Base-by-base conservation (phyloP, 306 rosid species). In the Inga oerstediana region DNA sequence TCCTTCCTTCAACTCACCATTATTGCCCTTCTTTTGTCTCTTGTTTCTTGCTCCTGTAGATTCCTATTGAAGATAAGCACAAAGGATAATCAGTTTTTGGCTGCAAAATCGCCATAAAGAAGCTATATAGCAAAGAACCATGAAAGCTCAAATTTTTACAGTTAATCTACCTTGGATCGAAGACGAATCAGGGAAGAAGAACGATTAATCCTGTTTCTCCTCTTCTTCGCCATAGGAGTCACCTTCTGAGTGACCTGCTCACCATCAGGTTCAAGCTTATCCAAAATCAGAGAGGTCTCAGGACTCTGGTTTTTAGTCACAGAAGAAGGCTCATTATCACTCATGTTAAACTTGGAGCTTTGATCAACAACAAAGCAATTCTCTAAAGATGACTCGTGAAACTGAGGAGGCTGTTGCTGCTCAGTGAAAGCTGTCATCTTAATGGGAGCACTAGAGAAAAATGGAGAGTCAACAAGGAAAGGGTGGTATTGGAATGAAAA, bases 201-300 rank as follows among this genome's bases (percentile, higher is more conserved):
- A 17, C 79, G 73, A 16, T 81, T 39, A 39, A 6, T 86, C 72
- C 85, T 87, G 75, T 30, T 20, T 72, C 84, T 90, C 79, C 82
- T 92, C 82, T 79, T 92, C 85, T 90, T 91, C 51, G 80, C 89
- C 84, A 52, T 61, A 39, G 86, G 79, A 76, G 64, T 52, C 27
- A 86, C 72, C 19, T 92, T 88, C 83, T 92, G 95, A 65, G 88
- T 87, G 22, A 92, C 90, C 20, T 92, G 97, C 72, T 91, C 95
- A 51, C 91, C 94, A 39, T 39, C 43, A 22, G 73, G 87, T 84
- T 94, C 98, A 83, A 90, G 89, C 81, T 85, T 89, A 78, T 93
- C 95, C 59, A 89, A 90, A 0, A 92, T 91, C 82, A 87, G 62
- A 7, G 98, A 92, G 22, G 91, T 79, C 78, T 92, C 92, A 43